phyloP scores from a whole-genome alignment of 2,329 filamentous ascomycete genomes.

The Microcyclospora tardicrescens region DNA sequence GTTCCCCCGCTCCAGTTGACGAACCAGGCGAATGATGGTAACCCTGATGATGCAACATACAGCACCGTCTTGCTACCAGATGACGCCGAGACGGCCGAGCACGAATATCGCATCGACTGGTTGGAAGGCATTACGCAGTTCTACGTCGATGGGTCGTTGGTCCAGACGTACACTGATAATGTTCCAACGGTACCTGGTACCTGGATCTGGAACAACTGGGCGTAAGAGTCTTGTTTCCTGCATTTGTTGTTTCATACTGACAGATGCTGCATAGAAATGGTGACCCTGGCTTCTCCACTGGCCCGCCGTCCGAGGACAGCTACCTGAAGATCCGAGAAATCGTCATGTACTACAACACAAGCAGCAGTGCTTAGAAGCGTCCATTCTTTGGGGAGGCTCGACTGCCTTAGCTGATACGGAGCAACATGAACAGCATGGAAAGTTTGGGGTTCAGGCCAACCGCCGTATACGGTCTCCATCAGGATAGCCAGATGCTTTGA shows the following conservation, averaged over 20 bases:
- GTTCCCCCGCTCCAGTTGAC: constrained; percentile 5
- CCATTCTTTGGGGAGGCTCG: too few species aligned
- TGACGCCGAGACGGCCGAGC: constrained; percentile 6
- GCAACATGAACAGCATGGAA: too few species aligned
- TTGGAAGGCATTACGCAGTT: constrained; percentile 5
- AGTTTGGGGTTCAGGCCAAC: too few species aligned
- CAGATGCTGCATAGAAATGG: constrained; percentile 7
- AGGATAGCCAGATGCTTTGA: too few species aligned
- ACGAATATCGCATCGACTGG: constrained; percentile 15
- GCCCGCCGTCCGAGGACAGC: constrained; percentile 11
- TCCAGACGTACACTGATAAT: constrained; percentile 5
- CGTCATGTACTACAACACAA: constrained; percentile 12
- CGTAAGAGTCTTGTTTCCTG: constrained; percentile 3
- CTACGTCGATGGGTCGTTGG: constrained; percentile 9
- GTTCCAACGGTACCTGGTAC: constrained; percentile 8
- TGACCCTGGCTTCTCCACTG: constrained; percentile 9
- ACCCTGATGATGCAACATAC: not conserved
- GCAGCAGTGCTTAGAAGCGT: too few species aligned
- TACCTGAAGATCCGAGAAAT: constrained; percentile 14
- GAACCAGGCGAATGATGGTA: constrained; percentile 7
- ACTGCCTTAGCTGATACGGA: too few species aligned
- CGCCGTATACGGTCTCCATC: too few species aligned
- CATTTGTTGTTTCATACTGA: not conserved
- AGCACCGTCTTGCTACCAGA: not conserved
- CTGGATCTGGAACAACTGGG: constrained; percentile 16